Evolutionary conservation across 1,284 basidiomycete species (phyloP).

Genomic region (Sporisorium sorghi): DNA sequence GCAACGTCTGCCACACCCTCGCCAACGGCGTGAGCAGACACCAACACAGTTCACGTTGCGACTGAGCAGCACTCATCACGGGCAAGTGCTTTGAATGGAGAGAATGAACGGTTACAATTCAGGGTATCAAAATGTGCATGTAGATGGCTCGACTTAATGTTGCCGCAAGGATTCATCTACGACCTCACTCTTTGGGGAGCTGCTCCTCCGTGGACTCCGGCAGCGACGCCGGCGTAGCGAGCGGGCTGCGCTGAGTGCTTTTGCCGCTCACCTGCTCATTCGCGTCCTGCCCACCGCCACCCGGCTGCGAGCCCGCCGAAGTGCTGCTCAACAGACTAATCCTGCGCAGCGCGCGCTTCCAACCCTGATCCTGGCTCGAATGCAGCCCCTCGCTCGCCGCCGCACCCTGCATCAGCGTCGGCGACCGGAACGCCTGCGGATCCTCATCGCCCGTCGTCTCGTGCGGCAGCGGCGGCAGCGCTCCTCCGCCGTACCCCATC

Average conservation of each 20-base stretch:
- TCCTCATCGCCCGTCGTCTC: constrained; percentile 48
- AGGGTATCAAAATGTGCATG: constrained; percentile 22
- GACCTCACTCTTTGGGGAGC: constrained; percentile 3
- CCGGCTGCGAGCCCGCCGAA: constrained; percentile 9
- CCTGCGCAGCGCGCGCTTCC: constrained; percentile 35
- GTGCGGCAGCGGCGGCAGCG: constrained; percentile 33
- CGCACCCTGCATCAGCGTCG: constrained; percentile 10
- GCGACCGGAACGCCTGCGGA: constrained; percentile 22
- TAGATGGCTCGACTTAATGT: too few species aligned
- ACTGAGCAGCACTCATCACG: too few species aligned
- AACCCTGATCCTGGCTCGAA: constrained; percentile 41
- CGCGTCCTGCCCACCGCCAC: background rate
- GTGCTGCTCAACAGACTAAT: constrained; percentile 38
- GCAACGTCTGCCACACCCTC: too few species aligned
- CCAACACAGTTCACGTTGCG: too few species aligned
- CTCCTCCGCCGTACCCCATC: constrained; percentile 18
- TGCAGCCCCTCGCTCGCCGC: too few species aligned
- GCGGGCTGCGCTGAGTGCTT: constrained; percentile 13
- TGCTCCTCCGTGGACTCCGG: background rate
- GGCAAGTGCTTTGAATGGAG: background rate
- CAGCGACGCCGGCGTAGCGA: background rate
- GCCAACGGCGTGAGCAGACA: too few species aligned
- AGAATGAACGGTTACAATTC: background rate
- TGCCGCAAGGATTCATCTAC: too few species aligned
- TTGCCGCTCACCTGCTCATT: constrained; percentile 1